Evolutionary conservation across 495 filamentous ascomycete species (phyloP).

Genomic region (Bombardia bombarda): DNA sequence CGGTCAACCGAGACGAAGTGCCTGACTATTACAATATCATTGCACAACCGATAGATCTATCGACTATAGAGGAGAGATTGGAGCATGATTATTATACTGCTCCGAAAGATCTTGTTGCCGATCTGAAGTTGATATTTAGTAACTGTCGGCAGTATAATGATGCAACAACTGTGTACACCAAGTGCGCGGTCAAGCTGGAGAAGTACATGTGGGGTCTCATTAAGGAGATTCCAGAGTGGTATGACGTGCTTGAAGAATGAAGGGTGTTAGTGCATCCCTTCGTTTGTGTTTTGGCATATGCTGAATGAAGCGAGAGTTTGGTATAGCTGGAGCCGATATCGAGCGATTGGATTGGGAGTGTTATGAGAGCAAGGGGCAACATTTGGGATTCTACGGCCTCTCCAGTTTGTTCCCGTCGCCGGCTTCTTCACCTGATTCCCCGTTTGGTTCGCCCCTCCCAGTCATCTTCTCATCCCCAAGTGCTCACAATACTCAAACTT

Average conservation of each 20-base stretch:
- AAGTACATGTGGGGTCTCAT: constrained; percentile 92
- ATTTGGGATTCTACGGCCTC: too few species aligned
- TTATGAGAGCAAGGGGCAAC: too few species aligned
- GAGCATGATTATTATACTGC: constrained; percentile 80
- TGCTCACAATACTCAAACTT: too few species aligned
- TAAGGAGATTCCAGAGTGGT: constrained; percentile 90
- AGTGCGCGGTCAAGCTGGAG: constrained; percentile 87
- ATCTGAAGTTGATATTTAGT: constrained; percentile 81
- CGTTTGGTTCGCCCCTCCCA: too few species aligned
- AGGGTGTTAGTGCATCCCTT: too few species aligned
- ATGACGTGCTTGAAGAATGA: constrained; percentile 14
- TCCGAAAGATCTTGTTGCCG: constrained; percentile 80
- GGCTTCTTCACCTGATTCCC: too few species aligned
- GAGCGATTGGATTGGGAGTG: too few species aligned
- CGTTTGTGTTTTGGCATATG: too few species aligned
- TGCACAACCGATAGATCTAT: constrained; percentile 88
- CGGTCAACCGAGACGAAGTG: constrained; percentile 89
- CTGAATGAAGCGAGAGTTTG: too few species aligned
- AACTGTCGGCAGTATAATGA: constrained; percentile 93
- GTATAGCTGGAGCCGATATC: too few species aligned
- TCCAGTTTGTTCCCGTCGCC: too few species aligned
- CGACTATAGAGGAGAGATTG: constrained; percentile 85
- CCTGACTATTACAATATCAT: constrained; percentile 95
- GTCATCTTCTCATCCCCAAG: too few species aligned
- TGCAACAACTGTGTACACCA: constrained; percentile 84